Evolutionary conservation across 2,329 filamentous ascomycete genomes (phyloP).

Genomic region (Diplodia sapinea): DNA sequence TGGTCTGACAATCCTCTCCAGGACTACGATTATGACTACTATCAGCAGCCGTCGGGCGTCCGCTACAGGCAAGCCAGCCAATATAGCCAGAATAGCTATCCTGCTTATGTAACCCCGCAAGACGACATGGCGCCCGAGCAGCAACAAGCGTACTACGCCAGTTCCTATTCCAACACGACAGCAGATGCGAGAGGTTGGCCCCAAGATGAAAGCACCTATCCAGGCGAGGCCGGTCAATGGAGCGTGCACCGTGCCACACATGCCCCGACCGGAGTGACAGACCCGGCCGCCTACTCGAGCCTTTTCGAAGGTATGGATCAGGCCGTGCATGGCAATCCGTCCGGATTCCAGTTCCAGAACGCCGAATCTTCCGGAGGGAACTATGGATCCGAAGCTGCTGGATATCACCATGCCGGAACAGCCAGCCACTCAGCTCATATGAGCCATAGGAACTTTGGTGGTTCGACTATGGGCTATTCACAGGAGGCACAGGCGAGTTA

Average conservation of each 20-base stretch:
- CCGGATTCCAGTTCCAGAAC: neutral
- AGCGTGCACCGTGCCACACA: neutral
- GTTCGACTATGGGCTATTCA: neutral
- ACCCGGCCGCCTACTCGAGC: neutral
- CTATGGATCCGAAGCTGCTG: neutral
- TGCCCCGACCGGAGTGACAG: neutral
- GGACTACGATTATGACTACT: neutral
- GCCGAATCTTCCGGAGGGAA: neutral
- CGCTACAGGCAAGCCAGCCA: neutral
- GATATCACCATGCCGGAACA: neutral
- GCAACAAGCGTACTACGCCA: neutral
- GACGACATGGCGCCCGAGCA: neutral
- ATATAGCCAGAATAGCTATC: neutral
- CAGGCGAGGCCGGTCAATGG: neutral
- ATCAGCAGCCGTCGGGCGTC: neutral
- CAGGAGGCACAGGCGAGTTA: neutral
- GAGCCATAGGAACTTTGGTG: neutral
- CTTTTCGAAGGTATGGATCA: neutral
- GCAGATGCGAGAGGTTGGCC: neutral
- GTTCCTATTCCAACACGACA: neutral
- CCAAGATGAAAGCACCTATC: neutral
- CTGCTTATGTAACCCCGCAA: neutral
- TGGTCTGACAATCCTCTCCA: slow-evolving; percentile 2
- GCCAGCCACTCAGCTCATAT: neutral
- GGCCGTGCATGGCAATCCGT: neutral